Evolutionary conservation across 352 stramenopile species (phyloP).

Genomic region (Pythium rhizo-oryzae): DNA sequence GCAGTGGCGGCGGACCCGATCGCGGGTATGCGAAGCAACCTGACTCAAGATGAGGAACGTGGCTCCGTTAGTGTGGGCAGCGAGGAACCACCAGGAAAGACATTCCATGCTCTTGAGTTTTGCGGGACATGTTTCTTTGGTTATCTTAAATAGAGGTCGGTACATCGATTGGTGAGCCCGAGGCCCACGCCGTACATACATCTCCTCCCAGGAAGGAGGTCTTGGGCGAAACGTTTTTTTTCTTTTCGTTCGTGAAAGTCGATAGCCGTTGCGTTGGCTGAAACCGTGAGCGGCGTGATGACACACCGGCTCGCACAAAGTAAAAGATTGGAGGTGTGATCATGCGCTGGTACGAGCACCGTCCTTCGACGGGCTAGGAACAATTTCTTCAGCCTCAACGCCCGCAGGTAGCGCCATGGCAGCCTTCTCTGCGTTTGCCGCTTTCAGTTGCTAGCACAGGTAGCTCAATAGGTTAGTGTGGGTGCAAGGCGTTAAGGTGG

Average conservation of each 20-base stretch:
- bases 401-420: conserved; percentile 32
- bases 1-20: neutral
- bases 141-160: conserved; percentile 36
- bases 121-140: conserved; percentile 3
- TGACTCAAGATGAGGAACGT: neutral
- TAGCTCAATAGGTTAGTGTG: neutral
- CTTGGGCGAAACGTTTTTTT: neutral
- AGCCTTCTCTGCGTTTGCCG: conserved; percentile 46
- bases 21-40: neutral
- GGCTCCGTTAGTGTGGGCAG: too few relatives aligned
- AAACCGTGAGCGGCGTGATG: neutral
- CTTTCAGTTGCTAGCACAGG: conserved; percentile 60
- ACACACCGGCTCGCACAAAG: neutral
- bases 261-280: neutral
- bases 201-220: neutral
- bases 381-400: conserved; percentile 63
- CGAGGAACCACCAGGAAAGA: too few relatives aligned
- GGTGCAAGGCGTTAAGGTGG: neutral
- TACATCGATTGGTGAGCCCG: conserved; percentile 12
- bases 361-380: conserved; percentile 48
- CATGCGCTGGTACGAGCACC: conserved; percentile 28
- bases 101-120: neutral
- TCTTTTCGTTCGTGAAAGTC: neutral
- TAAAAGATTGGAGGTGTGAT: neutral
- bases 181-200: neutral